A percentile compares a stretch with the other conserved stretches of the same genome.
phyloP scores from a whole-genome alignment of 1,139 yeast species.

The Yamadazyma blattariae region DNA sequence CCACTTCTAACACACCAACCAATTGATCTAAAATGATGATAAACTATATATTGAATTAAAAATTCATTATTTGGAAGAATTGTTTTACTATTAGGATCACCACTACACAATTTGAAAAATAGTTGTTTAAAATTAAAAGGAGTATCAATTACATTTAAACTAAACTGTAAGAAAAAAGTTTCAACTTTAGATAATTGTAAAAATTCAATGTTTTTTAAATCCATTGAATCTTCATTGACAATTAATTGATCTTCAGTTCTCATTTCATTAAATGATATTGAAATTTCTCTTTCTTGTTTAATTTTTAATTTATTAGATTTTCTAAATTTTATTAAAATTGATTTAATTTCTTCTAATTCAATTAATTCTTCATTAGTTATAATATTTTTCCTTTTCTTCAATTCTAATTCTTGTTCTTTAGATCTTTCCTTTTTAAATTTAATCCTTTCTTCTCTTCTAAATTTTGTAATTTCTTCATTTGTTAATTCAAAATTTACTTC shows the following conservation, averaged over 20 bases:
- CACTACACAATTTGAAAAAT: constrained; percentile 2
- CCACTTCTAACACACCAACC: constrained; percentile 98
- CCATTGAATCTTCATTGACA: constrained; percentile 29
- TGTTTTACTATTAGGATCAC: constrained; percentile 14
- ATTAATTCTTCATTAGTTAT: constrained; percentile 23
- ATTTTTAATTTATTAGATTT: constrained; percentile 13
- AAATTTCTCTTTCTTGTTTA: constrained; percentile 12
- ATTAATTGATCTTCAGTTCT: constrained; percentile 36
- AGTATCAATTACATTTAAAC: constrained; percentile 39
- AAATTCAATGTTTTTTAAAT: constrained; percentile 48
- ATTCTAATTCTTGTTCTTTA: constrained; percentile 34
- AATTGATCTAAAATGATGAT: constrained; percentile 80
- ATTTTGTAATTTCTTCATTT: constrained; percentile 74
- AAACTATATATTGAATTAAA: constrained; percentile 62
- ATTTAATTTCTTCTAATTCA: constrained; percentile 27
- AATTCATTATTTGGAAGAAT: constrained; percentile 29
- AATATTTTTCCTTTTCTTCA: constrained; percentile 22
- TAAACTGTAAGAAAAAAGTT: constrained; percentile 60
- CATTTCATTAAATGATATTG: constrained; percentile 15
- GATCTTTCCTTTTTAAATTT: constrained; percentile 62
- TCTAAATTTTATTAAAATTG: constrained; percentile 21
- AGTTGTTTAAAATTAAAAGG: constrained; percentile 11
- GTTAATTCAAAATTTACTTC: constrained; percentile 33
- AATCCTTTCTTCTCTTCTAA: constrained; percentile 69
- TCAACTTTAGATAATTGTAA: constrained; percentile 78